Conservation (phyloP, 2,329 filamentous ascomycete genomes). For the Nigrograna mackinnonii region DNA sequence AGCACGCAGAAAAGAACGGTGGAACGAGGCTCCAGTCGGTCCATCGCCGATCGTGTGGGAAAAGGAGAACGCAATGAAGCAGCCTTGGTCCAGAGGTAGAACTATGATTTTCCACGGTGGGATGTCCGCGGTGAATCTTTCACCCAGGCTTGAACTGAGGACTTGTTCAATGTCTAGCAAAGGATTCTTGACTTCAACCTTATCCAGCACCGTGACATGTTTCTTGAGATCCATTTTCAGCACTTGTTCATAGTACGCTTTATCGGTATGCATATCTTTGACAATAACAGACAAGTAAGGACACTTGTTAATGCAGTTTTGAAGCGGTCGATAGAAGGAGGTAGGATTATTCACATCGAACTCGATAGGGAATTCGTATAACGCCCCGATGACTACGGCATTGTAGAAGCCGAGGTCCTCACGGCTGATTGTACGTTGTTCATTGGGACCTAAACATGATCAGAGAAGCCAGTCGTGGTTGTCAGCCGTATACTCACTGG, state of each 20-base stretch:
- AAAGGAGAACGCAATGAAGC: constrained; percentile 45
- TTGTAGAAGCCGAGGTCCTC: constrained; percentile 16
- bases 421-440: constrained; percentile 15
- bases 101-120: constrained; percentile 52
- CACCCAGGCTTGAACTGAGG: not conserved
- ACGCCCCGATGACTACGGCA: constrained; percentile 10
- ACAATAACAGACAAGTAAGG: constrained; percentile 44
- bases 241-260: constrained; percentile 36
- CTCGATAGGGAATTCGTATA: constrained; percentile 5
- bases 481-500: not conserved
- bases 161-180: constrained; percentile 1
- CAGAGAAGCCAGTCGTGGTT: no score
- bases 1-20: constrained; percentile 42
- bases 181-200: not conserved
- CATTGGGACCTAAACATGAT: constrained; percentile 13
- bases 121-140: constrained; percentile 1
- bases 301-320: constrained; percentile 43
- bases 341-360: not conserved
- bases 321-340: constrained; percentile 26
- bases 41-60: constrained; percentile 53
- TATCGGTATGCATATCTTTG: constrained; percentile 40
- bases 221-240: constrained; percentile 40
- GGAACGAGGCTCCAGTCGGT: constrained; percentile 46
- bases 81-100: constrained; percentile 22
- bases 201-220: constrained; percentile 41